Percentiles rank a stretch among this genome's conserved stretches.
These are phyloP conservation scores for Hibiscus mutabilis DNA, from an alignment of 345 rosid genomes.

Conservation along the genomic window DNA sequence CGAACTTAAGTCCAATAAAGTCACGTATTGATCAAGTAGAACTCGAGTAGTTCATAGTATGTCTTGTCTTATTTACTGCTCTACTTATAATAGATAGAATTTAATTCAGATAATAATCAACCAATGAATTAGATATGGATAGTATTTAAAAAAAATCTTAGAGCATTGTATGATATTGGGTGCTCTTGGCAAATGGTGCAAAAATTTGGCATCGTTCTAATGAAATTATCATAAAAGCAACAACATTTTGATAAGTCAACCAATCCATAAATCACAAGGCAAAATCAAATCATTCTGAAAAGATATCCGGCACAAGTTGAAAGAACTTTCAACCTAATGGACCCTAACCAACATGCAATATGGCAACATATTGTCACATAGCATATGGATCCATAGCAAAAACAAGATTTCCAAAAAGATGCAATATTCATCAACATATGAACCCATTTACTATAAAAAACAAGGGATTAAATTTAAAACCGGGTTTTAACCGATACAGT, in stretches of 20 bases:
- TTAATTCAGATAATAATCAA: too few relatives aligned
- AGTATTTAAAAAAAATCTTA: too few relatives aligned
- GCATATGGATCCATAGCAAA: conserved; percentile 7
- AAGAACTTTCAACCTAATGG: conserved; percentile 8
- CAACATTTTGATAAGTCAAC: background rate
- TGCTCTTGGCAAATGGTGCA: background rate
- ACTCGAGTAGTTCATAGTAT: too few relatives aligned
- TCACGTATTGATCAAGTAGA: too few relatives aligned
- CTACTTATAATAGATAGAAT: too few relatives aligned
- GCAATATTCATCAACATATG: conserved; percentile 18
- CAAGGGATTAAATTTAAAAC: conserved; percentile 4
- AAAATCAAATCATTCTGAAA: background rate
- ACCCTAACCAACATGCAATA: conserved; percentile 16
- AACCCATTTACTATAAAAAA: conserved; percentile 21
- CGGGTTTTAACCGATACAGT: conserved; percentile 26
- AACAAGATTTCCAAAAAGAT: conserved; percentile 10
- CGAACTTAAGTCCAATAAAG: too few relatives aligned
- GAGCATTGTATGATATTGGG: too few relatives aligned
- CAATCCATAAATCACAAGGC: background rate
- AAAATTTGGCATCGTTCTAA: background rate
- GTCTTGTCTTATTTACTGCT: too few relatives aligned
- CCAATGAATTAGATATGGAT: too few relatives aligned
- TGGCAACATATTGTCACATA: conserved; percentile 11
- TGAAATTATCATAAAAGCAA: background rate
- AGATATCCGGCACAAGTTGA: background rate